Conservation (phyloP, 2,329 filamentous ascomycete species). For the Arthrobotrys iridis region DNA sequence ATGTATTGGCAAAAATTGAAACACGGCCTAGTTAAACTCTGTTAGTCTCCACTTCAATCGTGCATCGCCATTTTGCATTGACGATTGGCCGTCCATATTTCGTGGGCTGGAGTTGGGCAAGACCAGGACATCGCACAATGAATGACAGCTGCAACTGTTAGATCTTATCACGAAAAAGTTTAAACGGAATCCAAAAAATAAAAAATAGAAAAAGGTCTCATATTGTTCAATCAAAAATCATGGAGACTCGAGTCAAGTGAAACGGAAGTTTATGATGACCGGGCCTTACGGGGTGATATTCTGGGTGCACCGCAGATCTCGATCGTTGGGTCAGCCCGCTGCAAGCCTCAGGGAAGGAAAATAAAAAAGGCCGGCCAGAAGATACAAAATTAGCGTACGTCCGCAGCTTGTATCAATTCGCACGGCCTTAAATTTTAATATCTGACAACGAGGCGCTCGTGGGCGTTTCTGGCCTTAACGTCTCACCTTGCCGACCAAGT, state of each 20-base stretch:
- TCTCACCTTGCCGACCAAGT: background rate
- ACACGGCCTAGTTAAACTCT: background rate
- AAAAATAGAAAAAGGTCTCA: background rate
- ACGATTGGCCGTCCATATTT: background rate
- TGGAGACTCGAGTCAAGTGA: no score
- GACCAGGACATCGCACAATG: conserved; percentile 9
- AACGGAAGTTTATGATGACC: background rate
- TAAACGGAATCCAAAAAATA: background rate
- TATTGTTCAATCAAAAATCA: no score
- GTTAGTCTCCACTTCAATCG: conserved; percentile 8
- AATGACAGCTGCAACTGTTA: conserved; percentile 22
- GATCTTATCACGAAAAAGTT: background rate
- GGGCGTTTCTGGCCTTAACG: conserved; percentile 2
- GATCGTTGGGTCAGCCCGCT: conserved; percentile 21
- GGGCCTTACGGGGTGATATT: background rate
- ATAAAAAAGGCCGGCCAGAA: background rate
- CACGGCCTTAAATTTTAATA: conserved; percentile 33
- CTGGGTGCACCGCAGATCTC: conserved; percentile 2
- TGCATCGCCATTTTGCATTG: conserved; percentile 5
- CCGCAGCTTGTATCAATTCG: conserved; percentile 18
- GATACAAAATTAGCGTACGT: conserved; percentile 30
- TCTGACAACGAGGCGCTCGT: conserved; percentile 45
- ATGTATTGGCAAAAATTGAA: conserved; percentile 17
- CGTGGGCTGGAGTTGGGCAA: background rate
- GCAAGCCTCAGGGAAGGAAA: conserved; percentile 27